A percentile compares a stretch with the other conserved stretches of the same genome.
Conservation (phyloP, 208 protist species). For the Trypanosoma theileri region DNA sequence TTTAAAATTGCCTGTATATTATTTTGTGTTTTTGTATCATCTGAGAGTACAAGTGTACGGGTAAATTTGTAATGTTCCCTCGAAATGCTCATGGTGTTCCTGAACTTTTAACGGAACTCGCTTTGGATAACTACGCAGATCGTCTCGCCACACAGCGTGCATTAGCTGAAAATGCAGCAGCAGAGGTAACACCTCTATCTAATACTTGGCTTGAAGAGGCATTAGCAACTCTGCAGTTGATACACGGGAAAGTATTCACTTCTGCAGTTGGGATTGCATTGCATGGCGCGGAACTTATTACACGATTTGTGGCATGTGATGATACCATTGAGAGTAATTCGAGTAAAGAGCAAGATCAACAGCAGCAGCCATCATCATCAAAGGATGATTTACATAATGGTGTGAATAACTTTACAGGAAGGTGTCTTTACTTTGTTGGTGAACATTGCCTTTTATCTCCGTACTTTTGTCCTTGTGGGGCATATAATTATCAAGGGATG, state of each 20-base stretch:
- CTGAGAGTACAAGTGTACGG: neutral
- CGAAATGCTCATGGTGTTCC: constrained; percentile 31
- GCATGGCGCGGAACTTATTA: constrained; percentile 63
- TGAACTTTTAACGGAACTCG: constrained; percentile 38
- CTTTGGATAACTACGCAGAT: constrained; percentile 42
- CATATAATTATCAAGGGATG: constrained; percentile 76
- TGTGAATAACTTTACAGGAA: constrained; percentile 10
- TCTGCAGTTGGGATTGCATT: constrained; percentile 76
- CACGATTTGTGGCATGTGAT: constrained; percentile 55
- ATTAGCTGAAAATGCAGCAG: neutral
- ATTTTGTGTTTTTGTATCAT: neutral
- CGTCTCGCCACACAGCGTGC: constrained; percentile 28
- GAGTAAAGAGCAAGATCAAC: neutral
- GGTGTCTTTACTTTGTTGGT: constrained; percentile 74
- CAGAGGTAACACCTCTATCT: neutral
- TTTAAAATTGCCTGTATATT: neutral
- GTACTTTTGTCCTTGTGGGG: constrained; percentile 79
- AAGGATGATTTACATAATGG: neutral
- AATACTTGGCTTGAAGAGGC: constrained; percentile 40
- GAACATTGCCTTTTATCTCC: constrained; percentile 73
- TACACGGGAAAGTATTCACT: constrained; percentile 75
- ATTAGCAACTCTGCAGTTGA: constrained; percentile 67
- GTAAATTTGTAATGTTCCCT: constrained; percentile 2
- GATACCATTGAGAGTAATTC: constrained; percentile 1
- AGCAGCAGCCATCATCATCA: neutral